These are phyloP conservation scores for Penicillium sp. DNA, from an alignment of 2,329 filamentous ascomycete genomes.

Conservation along the genomic window DNA sequence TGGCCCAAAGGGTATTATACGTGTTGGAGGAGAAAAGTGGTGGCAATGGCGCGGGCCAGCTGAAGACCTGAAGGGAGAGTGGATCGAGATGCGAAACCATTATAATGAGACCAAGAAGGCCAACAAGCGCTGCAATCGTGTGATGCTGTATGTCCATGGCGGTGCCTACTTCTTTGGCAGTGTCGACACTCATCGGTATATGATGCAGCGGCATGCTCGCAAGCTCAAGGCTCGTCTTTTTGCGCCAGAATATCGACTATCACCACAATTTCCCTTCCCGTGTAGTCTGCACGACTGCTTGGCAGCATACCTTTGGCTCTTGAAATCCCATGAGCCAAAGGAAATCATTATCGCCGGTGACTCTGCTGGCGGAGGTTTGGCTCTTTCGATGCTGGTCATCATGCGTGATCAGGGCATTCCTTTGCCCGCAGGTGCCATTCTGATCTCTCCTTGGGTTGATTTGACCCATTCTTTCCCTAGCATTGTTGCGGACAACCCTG, in stretches of 20 bases:
- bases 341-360: slow-evolving; percentile 89
- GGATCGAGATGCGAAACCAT: slow-evolving; percentile 93
- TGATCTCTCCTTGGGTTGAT: slow-evolving; percentile 96
- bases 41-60: slow-evolving; percentile 79
- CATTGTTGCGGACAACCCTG: slow-evolving; percentile 67
- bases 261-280: slow-evolving; percentile 94
- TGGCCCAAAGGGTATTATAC: slow-evolving; percentile 71
- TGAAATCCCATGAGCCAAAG: slow-evolving; percentile 72
- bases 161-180: slow-evolving; percentile 96
- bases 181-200: slow-evolving; percentile 95
- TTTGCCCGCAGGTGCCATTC: slow-evolving; percentile 81
- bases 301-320: slow-evolving; percentile 80
- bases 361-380: slow-evolving; percentile 91
- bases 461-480: slow-evolving; percentile 95
- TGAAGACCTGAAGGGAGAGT: slow-evolving; percentile 75
- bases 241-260: slow-evolving; percentile 81
- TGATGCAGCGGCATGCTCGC: slow-evolving; percentile 91
- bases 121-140: slow-evolving; percentile 62
- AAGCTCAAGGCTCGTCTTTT: slow-evolving; percentile 90
- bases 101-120: slow-evolving; percentile 69
- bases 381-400: slow-evolving; percentile 74
- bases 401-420: slow-evolving; percentile 81
- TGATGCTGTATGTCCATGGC: slow-evolving; percentile 93
- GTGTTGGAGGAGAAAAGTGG: slow-evolving; percentile 81
- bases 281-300: slow-evolving; percentile 89